Evolutionary conservation across 1,284 basidiomycete species (phyloP).

Genomic region (Amylostereum chailletii): DNA sequence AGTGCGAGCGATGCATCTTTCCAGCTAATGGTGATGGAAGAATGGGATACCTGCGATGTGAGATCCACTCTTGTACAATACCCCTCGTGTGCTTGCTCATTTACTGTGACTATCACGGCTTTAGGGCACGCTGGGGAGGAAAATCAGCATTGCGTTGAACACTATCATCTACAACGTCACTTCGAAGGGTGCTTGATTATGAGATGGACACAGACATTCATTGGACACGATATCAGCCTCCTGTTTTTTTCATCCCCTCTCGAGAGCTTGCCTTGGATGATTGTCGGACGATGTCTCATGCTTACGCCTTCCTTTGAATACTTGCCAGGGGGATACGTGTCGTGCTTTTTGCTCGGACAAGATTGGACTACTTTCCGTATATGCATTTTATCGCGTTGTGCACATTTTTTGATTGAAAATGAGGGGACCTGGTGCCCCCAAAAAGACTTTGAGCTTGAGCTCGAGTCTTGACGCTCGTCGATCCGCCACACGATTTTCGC

Average conservation of each 20-base stretch:
- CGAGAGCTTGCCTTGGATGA: too few species aligned
- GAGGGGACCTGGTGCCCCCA: too few species aligned
- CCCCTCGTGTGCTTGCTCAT: background rate
- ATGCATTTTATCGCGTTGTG: too few species aligned
- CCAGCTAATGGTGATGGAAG: constrained; percentile 35
- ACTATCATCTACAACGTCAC: constrained; percentile 23
- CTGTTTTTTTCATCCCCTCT: too few species aligned
- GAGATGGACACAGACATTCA: too few species aligned
- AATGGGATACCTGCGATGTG: constrained; percentile 31
- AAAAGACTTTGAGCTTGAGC: too few species aligned
- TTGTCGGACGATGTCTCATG: background rate
- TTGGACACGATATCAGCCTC: too few species aligned
- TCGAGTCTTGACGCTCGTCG: too few species aligned
- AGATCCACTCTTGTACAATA: constrained; percentile 5
- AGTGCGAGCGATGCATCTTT: constrained; percentile 25
- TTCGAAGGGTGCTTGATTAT: background rate
- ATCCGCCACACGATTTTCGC: too few species aligned
- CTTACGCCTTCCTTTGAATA: background rate
- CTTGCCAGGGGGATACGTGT: background rate
- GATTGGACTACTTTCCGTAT: background rate
- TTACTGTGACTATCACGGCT: constrained; percentile 4
- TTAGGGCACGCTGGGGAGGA: constrained; percentile 20
- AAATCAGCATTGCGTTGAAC: constrained; percentile 18
- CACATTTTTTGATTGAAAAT: too few species aligned
- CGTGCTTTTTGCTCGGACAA: background rate